Base-by-base conservation (phyloP, 179 eudicot species). In the Gypsophila paniculata region DNA sequence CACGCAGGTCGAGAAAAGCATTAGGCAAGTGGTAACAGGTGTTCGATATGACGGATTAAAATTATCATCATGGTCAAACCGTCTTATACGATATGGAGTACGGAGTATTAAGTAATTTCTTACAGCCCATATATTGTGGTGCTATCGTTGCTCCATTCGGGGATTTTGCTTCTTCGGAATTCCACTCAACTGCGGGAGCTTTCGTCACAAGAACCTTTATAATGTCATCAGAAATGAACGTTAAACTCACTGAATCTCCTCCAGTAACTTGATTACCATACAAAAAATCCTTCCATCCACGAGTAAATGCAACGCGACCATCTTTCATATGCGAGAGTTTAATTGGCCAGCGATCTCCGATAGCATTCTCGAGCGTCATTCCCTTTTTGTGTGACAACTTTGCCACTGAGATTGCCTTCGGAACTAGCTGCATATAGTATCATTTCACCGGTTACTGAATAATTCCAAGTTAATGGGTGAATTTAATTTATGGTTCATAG, bases 221-320 rank as follows among this genome's bases (percentile, higher is more conserved):
- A 12, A 78, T 19, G 7, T 60, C 59, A 21, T 78, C 73, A 9
- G 82, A 64, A 2, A 51, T 6, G 25, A 74, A 74, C 62, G 58
- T 63, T 10, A 78, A 78, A 6, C 69, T 49, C 21, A 78, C 38
- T 10, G 29, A 49, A 59, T 78, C 82, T 29, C 78, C 73, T 3
- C 44, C 39, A 18, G 72, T 29, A 54, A 74, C n/a, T 32, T 51
- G 44, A 36, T 74, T 78, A 6, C 59, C 82, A 39, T 23, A 51
- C 73, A 70, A 5, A 46, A 78, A 74, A 9, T 53, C 65, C 42
- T 14, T 74, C 82, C 82, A 78, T 26, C 82, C 82, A 38, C 42
- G 49, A 65, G 51, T n/a, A 13, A 74, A 51, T 14, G 52, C 7
- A 6, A 55, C 72, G 10, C 72, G 78, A 49, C 82, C 82, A 52